A percentile compares a stretch with the other conserved stretches of the same genome.
phyloP scores from a whole-genome alignment of 345 rosid genomes.

The Iberis pinnata region DNA sequence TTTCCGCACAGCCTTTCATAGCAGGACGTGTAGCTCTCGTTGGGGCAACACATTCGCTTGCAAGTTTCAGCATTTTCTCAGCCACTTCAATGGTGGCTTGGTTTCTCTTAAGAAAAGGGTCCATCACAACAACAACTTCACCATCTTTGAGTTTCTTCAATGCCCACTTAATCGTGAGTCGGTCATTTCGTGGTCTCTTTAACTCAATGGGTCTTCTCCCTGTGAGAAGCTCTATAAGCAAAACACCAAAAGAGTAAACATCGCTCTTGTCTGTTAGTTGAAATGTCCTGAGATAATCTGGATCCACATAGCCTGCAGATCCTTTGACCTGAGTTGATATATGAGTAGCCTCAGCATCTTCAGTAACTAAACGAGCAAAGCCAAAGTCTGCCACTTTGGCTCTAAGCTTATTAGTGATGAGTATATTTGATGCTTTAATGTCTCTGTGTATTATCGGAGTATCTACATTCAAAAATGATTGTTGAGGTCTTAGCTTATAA shows the following conservation, averaged over 20 bases:
- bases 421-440: conserved; percentile 70
- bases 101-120: conserved; percentile 56
- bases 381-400: conserved; percentile 96
- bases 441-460: conserved; percentile 88
- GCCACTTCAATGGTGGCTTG: conserved; percentile 52
- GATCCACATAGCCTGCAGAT: conserved; percentile 71
- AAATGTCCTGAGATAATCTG: conserved; percentile 71
- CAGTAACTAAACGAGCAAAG: conserved; percentile 57
- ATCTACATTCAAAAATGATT: conserved; percentile 39
- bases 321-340: conserved; percentile 83
- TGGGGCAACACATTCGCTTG: conserved; percentile 49
- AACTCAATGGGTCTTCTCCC: conserved; percentile 72
- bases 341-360: conserved; percentile 54
- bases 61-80: conserved; percentile 59
- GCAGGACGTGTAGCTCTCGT: conserved; percentile 57
- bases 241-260: conserved; percentile 78
- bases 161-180: conserved; percentile 69
- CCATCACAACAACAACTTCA: conserved; percentile 66
- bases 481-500: neutral
- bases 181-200: conserved; percentile 41
- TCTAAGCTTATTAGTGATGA: conserved; percentile 66
- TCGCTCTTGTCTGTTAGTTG: conserved; percentile 79
- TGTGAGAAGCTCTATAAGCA: conserved; percentile 64
- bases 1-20: conserved; percentile 68
- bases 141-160: conserved; percentile 52